Conservation (phyloP, 176 grass and related monocot species). For the Thalia dealbata region DNA sequence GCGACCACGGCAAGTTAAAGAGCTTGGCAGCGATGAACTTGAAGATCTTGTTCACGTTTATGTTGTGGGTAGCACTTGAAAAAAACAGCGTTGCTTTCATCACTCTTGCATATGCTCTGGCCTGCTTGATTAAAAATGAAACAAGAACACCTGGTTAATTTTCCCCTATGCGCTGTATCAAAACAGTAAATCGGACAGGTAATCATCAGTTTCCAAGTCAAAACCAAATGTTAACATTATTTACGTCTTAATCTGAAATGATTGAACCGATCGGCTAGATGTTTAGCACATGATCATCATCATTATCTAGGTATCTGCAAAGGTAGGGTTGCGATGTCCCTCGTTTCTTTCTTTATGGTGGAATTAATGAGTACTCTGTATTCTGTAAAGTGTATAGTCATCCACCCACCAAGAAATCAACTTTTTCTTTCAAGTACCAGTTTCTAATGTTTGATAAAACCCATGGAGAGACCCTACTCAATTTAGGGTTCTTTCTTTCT, state of each 20-base stretch:
- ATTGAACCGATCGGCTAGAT: too few relatives aligned
- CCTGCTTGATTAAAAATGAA: conserved; percentile 30
- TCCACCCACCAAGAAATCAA: neutral
- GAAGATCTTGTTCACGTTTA: conserved; percentile 99
- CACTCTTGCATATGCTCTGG: conserved; percentile 95
- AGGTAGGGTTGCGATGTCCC: neutral
- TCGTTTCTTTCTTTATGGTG: neutral
- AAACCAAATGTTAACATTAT: too few relatives aligned
- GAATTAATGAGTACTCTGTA: neutral
- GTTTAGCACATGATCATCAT: neutral
- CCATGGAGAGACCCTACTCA: too few relatives aligned
- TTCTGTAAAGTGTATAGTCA: neutral
- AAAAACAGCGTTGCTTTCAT: conserved; percentile 99
- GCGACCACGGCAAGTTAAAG: conserved; percentile 83
- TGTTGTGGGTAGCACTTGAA: conserved; percentile 89
- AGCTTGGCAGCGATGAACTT: conserved; percentile 93
- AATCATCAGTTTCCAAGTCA: neutral
- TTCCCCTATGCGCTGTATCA: neutral
- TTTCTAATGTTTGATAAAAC: neutral
- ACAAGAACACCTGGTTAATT: neutral
- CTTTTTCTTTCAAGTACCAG: neutral
- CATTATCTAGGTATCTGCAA: neutral
- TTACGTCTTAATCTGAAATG: too few relatives aligned
- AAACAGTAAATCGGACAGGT: neutral
- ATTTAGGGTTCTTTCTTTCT: neutral